Conservation (phyloP, 1,284 basidiomycete species). For the Trichosporon ovoides region DNA sequence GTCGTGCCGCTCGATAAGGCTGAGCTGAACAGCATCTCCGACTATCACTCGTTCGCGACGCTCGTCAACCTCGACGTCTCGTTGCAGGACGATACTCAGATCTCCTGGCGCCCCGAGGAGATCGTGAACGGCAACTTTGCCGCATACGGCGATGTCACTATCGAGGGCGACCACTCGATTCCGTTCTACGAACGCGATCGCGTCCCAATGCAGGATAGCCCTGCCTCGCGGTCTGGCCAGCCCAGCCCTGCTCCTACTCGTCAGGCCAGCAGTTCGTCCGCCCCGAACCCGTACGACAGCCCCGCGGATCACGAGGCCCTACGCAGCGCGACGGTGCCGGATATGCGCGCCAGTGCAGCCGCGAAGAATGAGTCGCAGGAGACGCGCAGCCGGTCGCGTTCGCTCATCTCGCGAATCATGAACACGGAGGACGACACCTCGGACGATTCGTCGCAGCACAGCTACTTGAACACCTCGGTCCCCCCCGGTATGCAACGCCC, state of each 20-base stretch:
- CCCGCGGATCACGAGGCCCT: neutral
- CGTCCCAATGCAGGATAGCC: neutral
- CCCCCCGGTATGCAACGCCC: conserved; percentile 4
- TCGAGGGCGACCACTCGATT: neutral
- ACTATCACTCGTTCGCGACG: conserved; percentile 48
- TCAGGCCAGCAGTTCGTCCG: neutral
- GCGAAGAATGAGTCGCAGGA: neutral
- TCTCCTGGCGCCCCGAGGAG: conserved; percentile 18
- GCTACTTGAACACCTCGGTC: conserved; percentile 11
- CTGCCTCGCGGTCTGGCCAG: neutral
- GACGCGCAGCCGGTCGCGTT: neutral
- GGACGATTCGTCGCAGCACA: neutral
- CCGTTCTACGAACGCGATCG: neutral
- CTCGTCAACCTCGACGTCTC: conserved; percentile 38
- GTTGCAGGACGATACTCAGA: conserved; percentile 13
- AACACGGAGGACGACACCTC: neutral
- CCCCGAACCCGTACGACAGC: neutral
- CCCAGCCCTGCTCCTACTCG: neutral
- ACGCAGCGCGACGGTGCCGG: neutral
- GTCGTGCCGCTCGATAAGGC: conserved; percentile 58
- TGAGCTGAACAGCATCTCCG: conserved; percentile 32
- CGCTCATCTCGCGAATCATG: neutral
- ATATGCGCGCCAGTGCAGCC: neutral
- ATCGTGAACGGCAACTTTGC: conserved; percentile 19
- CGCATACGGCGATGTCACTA: neutral